Evolutionary conservation across 2,329 filamentous ascomycete species (phyloP).

Genomic region (Anthostomella pinea): DNA sequence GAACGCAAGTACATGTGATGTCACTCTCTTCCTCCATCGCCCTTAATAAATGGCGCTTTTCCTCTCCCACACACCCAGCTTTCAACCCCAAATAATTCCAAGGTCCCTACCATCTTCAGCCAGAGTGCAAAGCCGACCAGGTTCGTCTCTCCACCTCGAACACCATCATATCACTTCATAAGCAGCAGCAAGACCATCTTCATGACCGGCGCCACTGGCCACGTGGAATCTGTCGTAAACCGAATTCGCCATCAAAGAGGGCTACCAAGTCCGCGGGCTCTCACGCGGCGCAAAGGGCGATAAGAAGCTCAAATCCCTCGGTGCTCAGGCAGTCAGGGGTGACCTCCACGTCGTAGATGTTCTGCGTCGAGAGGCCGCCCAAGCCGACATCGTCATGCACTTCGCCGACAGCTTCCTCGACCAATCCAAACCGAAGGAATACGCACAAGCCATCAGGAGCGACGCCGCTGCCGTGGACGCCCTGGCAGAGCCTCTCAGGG

Average conservation of each 20-base stretch:
- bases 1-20: too few relatives aligned
- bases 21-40: too few relatives aligned
- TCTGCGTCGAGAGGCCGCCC: conserved; percentile 35
- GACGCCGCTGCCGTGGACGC: conserved; percentile 38
- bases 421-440: conserved; percentile 27
- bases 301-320: conserved; percentile 34
- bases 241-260: conserved; percentile 34
- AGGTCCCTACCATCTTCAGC: too few relatives aligned
- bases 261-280: conserved; percentile 41
- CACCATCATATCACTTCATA: too few relatives aligned
- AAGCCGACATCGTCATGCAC: conserved; percentile 43
- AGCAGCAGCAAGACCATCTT: conserved; percentile 30
- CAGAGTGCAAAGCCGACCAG: too few relatives aligned
- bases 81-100: too few relatives aligned
- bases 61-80: too few relatives aligned
- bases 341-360: conserved; percentile 37
- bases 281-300: conserved; percentile 37
- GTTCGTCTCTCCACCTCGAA: too few relatives aligned
- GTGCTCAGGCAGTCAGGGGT: conserved; percentile 39
- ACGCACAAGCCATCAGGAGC: conserved; percentile 25
- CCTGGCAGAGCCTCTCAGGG: conserved; percentile 33
- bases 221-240: conserved; percentile 37
- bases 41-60: too few relatives aligned
- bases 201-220: conserved; percentile 41
- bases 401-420: conserved; percentile 35